A percentile compares a stretch with the other conserved stretches of the same genome.
phyloP scores from a whole-genome alignment of 108 stramenopile species.

The Nitzschia putrida region DNA sequence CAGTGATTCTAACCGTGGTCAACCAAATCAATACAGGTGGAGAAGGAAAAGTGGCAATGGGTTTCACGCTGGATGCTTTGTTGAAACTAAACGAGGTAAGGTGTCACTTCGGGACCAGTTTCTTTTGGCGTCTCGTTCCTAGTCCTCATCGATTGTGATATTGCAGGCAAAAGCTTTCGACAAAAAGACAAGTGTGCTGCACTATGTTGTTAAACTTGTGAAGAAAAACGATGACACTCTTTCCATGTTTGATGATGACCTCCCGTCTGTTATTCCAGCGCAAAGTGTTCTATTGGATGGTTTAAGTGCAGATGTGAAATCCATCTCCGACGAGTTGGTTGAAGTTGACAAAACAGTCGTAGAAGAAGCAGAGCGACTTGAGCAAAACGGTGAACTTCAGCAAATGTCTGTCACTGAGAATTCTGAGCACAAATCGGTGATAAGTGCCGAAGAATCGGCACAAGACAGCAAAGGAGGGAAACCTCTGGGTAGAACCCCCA shows the following conservation, averaged over 20 bases:
- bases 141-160: not conserved
- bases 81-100: constrained; percentile 90
- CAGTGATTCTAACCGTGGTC: constrained; percentile 87
- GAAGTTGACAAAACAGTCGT: constrained; percentile 54
- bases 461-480: constrained; percentile 70
- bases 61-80: constrained; percentile 93
- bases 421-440: constrained; percentile 60
- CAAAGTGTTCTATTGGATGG: constrained; percentile 64
- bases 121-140: not conserved
- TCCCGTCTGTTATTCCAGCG: constrained; percentile 60
- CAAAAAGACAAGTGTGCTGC: constrained; percentile 93
- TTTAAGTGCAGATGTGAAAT: constrained; percentile 60
- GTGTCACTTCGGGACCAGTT: not conserved
- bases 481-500: constrained; percentile 54
- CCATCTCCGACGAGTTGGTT: constrained; percentile 56
- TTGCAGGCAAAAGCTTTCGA: constrained; percentile 92
- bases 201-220: constrained; percentile 85
- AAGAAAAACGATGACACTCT: constrained; percentile 70
- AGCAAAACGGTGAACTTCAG: constrained; percentile 36
- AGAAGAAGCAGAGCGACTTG: constrained; percentile 57
- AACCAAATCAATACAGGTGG: constrained; percentile 93
- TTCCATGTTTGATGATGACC: constrained; percentile 65
- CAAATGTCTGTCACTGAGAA: constrained; percentile 54
- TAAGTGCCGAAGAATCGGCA: constrained; percentile 44
- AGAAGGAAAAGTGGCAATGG: constrained; percentile 77